Percentiles rank a stretch among this genome's conserved stretches.
Conservation (phyloP, 139 green algal species). For the Gonium pectorale region DNA sequence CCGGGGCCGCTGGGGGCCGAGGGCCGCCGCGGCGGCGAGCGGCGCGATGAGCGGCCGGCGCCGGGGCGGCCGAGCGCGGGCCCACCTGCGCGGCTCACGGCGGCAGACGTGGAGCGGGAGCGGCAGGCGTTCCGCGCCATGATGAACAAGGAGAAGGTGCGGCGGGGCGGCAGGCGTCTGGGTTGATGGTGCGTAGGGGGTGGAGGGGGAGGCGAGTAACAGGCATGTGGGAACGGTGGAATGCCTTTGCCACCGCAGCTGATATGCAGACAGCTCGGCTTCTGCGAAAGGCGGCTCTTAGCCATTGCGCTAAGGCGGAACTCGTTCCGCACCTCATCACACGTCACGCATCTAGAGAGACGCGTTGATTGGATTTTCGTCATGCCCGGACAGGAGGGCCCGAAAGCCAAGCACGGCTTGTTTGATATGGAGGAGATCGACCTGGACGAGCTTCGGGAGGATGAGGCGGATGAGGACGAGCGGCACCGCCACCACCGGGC, state of each 20-base stretch:
- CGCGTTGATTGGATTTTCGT: not conserved
- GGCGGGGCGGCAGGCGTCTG: not conserved
- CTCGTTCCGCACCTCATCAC: no score
- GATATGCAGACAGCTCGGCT: no score
- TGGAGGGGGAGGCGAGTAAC: not conserved
- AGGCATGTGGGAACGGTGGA: no score
- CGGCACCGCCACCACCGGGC: not conserved
- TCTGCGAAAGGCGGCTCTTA: no score
- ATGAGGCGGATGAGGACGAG: not conserved
- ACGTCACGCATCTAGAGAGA: no score
- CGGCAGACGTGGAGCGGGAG: slow-evolving; percentile 36
- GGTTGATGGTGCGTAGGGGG: not conserved
- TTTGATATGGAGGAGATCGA: slow-evolving; percentile 41
- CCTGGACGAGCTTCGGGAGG: slow-evolving; percentile 25
- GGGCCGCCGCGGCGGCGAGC: not conserved
- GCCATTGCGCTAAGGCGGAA: no score
- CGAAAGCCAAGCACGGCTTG: slow-evolving; percentile 29
- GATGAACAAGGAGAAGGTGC: slow-evolving; percentile 24
- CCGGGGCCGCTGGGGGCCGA: not conserved
- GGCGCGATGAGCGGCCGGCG: not conserved
- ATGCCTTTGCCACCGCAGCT: no score
- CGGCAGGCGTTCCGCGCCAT: slow-evolving; percentile 34
- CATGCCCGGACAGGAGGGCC: slow-evolving; percentile 7
- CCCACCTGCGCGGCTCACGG: not conserved
- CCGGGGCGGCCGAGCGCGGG: not conserved